Evolutionary conservation across 169 alveolate genomes (phyloP), one percentile per base, ranked within the genome.

Genomic region (Cyclospora cayetanensis): DNA sequence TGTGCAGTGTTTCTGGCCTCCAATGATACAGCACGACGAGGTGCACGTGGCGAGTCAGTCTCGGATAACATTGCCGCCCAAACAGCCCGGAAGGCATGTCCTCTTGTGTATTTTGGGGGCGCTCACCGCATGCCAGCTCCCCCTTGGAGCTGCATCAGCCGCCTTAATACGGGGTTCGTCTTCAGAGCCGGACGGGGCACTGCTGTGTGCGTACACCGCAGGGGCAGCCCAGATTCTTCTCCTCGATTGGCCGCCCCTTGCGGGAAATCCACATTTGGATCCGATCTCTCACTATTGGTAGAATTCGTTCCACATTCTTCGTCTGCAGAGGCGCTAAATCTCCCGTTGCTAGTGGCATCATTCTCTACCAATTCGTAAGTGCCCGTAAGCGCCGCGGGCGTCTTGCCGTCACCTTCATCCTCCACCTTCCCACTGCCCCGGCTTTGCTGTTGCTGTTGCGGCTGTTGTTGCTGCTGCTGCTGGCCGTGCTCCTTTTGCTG

Each of bases 81-180:
- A n/a, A n/a, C n/a, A n/a, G n/a, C n/a, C n/a, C n/a, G n/a, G n/a
- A n/a, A n/a, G n/a, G n/a, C n/a, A n/a, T n/a, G n/a, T n/a, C n/a
- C n/a, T n/a, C n/a, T n/a, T n/a, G n/a, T n/a, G n/a, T n/a, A n/a
- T n/a, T n/a, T n/a, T n/a, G n/a, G n/a, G n/a, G n/a, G n/a, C n/a
- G 20, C 4, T 31, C n/a, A 68, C 1, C 29, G 80, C 80, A 42
- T 34, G 37, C 29, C 12, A 12, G 80, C 80, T 3, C 37, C 65
- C 15, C 85, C 85, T 29, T 41, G 85, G 41, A 74, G 42, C 41
- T 74, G 65, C 39, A 41, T 65, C 20, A 74, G 85, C 18, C 85
- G 85, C 46, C 85, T 41, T 34, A 74, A n/a, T 4, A 74, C 42
- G 29, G 85, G 85, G 9, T 74, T 74, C 41, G 85, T 74, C 85